Conservation (phyloP, 225 moss, liverwort and hornwort species). For the Pleurozium schreberi region DNA sequence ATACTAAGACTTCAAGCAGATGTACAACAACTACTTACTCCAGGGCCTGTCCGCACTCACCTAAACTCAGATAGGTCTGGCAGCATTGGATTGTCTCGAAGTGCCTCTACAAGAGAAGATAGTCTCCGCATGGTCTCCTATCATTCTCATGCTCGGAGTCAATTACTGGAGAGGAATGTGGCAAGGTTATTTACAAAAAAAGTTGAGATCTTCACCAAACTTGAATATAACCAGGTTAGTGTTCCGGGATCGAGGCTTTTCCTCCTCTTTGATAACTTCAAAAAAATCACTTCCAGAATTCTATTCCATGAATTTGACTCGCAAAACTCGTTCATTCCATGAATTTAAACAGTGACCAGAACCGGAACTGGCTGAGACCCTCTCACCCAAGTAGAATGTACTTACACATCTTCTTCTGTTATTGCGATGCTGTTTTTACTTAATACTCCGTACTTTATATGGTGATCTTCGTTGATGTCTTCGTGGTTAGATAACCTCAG, state of each 20-base stretch:
- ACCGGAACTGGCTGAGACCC: background rate
- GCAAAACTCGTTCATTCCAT: background rate
- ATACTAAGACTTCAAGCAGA: constrained; percentile 62
- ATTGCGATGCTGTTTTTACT: background rate
- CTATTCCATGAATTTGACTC: background rate
- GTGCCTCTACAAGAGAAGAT: constrained; percentile 34
- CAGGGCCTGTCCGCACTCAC: constrained; percentile 51
- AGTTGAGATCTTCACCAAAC: constrained; percentile 71
- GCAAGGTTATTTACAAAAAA: constrained; percentile 73
- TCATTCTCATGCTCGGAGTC: constrained; percentile 43
- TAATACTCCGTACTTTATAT: background rate
- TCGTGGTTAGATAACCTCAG: background rate
- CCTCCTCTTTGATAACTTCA: background rate
- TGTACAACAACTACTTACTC: constrained; percentile 69
- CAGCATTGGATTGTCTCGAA: constrained; percentile 56
- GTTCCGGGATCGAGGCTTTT: background rate
- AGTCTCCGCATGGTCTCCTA: constrained; percentile 14
- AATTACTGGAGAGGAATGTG: constrained; percentile 61
- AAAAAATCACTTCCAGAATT: background rate
- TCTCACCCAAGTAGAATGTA: background rate
- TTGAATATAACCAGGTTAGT: constrained; percentile 75
- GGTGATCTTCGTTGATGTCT: background rate
- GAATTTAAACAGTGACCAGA: background rate
- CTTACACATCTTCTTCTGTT: background rate
- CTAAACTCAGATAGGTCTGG: constrained; percentile 53